Evolutionary conservation across 768 basidiomycete species (phyloP).

Genomic region (Serendipita sp.): DNA sequence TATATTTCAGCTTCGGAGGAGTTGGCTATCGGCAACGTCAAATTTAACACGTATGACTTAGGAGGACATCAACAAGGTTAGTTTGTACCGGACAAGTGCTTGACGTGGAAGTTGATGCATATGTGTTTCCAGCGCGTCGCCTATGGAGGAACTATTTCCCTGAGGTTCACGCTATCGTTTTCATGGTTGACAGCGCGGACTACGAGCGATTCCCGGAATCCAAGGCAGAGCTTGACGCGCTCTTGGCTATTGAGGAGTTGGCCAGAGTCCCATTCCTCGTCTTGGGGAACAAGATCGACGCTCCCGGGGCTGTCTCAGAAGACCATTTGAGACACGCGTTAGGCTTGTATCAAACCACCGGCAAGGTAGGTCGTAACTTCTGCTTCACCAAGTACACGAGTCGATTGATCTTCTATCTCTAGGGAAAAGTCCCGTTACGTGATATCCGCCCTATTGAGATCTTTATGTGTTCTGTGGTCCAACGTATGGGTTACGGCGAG

Average conservation of each 20-base stretch:
- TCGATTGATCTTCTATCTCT: not conserved
- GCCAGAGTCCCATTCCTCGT: conserved; percentile 95
- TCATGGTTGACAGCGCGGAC: conserved; percentile 95
- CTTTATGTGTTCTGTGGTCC: conserved; percentile 99
- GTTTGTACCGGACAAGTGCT: conserved; percentile 14
- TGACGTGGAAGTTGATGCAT: not conserved
- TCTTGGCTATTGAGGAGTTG: conserved; percentile 90
- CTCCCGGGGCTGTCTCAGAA: conserved; percentile 92
- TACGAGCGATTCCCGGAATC: conserved; percentile 92
- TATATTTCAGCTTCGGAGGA: conserved; percentile 79
- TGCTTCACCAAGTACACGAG: conserved; percentile 8
- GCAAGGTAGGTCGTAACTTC: conserved; percentile 53
- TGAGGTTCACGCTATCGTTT: conserved; percentile 96
- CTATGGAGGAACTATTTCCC: conserved; percentile 99
- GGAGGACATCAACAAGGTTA: conserved; percentile 94
- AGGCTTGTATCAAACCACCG: conserved; percentile 97
- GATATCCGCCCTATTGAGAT: conserved; percentile 98
- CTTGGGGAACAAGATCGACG: conserved; percentile 99
- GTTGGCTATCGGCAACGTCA: conserved; percentile 94
- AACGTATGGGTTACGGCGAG: conserved; percentile 96
- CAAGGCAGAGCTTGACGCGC: conserved; percentile 92
- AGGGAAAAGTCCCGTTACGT: conserved; percentile 94
- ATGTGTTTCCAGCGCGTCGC: conserved; percentile 52
- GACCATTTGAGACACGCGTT: conserved; percentile 92
- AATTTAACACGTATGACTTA: conserved; percentile 96